phyloP scores from a whole-genome alignment of 495 filamentous ascomycete species.

The Collariella sp. region DNA sequence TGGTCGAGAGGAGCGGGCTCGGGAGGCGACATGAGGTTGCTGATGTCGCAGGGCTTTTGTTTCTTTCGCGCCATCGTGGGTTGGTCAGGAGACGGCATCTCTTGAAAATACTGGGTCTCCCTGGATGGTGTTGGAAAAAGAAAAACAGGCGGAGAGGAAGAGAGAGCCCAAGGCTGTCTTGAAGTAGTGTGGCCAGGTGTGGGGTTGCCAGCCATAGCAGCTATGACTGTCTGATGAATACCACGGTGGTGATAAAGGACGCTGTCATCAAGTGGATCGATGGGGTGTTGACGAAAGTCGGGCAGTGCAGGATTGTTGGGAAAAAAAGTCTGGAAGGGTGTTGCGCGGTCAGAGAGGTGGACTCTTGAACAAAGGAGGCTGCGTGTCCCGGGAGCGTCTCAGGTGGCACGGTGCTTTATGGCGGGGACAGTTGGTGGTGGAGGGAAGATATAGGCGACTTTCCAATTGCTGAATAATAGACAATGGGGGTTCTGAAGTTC shows the following conservation, averaged over 20 bases:
- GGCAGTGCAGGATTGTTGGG: not conserved
- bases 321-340: not conserved
- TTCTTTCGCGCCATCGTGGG: constrained; percentile 8
- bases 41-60: constrained; percentile 34
- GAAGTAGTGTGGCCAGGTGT: constrained; percentile 1
- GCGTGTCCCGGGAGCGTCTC: not conserved
- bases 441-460: not conserved
- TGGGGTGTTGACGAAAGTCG: not conserved
- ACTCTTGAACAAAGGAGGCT: not conserved
- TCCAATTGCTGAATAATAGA: constrained; percentile 15
- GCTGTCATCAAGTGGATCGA: constrained; percentile 7
- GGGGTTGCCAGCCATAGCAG: constrained; percentile 18
- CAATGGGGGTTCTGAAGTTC: constrained; percentile 2
- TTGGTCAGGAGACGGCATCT: not conserved
- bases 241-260: constrained; percentile 15
- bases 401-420: not conserved
- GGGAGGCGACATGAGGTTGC: constrained; percentile 69
- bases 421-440: not conserved
- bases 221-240: constrained; percentile 15
- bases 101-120: constrained; percentile 7
- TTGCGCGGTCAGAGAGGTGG: constrained; percentile 1
- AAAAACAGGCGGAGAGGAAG: constrained; percentile 1
- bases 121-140: constrained; percentile 14
- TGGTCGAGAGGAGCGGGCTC: constrained; percentile 54
- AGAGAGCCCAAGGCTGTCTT: constrained; percentile 6